Conservation (phyloP, 345 rosid genomes). For the Syzygium aromaticum region DNA sequence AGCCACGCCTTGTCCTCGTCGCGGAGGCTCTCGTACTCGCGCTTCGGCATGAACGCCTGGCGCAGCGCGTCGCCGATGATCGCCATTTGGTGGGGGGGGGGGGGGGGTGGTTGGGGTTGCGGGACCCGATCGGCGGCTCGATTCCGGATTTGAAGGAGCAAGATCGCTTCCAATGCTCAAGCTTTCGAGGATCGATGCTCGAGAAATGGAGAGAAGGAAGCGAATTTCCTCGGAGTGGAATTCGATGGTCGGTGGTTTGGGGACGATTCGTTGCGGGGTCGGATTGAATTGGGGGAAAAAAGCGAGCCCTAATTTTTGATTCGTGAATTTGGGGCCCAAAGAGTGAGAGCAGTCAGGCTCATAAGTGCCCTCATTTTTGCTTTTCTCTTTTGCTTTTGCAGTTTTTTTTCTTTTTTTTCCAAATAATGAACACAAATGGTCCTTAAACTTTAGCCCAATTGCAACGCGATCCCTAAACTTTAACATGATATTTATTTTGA, state of each 20-base stretch:
- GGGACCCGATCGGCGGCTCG: not conserved
- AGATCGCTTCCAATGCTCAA: not conserved
- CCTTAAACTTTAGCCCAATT: not conserved
- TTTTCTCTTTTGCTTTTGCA: not conserved
- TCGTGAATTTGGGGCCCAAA: not conserved
- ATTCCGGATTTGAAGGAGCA: not conserved
- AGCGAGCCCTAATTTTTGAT: not conserved
- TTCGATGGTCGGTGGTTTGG: not conserved
- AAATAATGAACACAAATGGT: not conserved
- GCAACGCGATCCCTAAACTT: too few species aligned
- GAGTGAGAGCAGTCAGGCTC: not conserved
- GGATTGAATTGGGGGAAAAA: not conserved
- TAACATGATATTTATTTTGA: too few species aligned
- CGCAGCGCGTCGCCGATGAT: slow-evolving; percentile 76
- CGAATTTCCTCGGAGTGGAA: not conserved
- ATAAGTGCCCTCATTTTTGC: not conserved
- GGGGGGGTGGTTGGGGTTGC: not conserved
- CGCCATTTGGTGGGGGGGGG: slow-evolving; percentile 37
- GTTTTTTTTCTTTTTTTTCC: too few species aligned
- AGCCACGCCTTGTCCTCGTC: slow-evolving; percentile 78
- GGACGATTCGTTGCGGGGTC: not conserved
- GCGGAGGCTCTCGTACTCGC: slow-evolving; percentile 70
- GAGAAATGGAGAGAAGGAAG: not conserved
- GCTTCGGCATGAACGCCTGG: slow-evolving; percentile 89
- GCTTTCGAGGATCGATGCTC: not conserved